Conservation (phyloP, 495 filamentous ascomycete species). For the Penicillium psychrofluorescens region DNA sequence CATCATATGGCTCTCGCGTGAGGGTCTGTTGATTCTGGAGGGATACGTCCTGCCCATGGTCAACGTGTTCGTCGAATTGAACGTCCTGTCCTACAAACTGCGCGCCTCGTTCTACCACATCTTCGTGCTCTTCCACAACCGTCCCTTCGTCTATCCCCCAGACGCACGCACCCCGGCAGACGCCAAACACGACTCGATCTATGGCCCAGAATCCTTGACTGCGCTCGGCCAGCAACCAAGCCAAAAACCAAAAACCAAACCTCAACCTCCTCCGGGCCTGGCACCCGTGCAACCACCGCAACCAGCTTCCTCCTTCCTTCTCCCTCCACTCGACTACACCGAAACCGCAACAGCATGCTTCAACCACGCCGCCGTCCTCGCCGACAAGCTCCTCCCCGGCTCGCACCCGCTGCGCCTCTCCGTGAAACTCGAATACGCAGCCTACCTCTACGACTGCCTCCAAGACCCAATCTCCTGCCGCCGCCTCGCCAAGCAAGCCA, state of each 20-base stretch:
- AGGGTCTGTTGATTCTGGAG: conserved; percentile 81
- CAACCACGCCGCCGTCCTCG: conserved; percentile 64
- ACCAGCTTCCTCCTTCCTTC: conserved; percentile 55
- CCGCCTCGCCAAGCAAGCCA: conserved; percentile 69
- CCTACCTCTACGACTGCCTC: conserved; percentile 89
- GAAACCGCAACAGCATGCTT: conserved; percentile 75
- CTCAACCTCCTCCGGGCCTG: conserved; percentile 30
- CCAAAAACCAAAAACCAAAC: conserved; percentile 4
- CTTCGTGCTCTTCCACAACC: conserved; percentile 92
- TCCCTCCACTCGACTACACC: conserved; percentile 76
- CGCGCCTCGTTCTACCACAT: conserved; percentile 93
- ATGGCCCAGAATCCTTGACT: conserved; percentile 11
- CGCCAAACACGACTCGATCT: conserved; percentile 22
- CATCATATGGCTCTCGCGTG: conserved; percentile 91
- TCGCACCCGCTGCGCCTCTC: conserved; percentile 86
- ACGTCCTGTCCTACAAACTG: conserved; percentile 84
- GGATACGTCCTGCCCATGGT: conserved; percentile 80
- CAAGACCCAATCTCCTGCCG: conserved; percentile 71
- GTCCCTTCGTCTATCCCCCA: conserved; percentile 46
- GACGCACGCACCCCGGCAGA: conserved; percentile 28
- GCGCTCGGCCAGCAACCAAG: neutral
- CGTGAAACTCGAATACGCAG: conserved; percentile 88
- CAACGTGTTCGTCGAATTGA: conserved; percentile 60
- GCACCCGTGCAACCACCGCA: conserved; percentile 41
- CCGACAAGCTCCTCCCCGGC: conserved; percentile 68